Base-by-base conservation (phyloP, 148 eudicot genomes). In the Rhododendron williamsianum region DNA sequence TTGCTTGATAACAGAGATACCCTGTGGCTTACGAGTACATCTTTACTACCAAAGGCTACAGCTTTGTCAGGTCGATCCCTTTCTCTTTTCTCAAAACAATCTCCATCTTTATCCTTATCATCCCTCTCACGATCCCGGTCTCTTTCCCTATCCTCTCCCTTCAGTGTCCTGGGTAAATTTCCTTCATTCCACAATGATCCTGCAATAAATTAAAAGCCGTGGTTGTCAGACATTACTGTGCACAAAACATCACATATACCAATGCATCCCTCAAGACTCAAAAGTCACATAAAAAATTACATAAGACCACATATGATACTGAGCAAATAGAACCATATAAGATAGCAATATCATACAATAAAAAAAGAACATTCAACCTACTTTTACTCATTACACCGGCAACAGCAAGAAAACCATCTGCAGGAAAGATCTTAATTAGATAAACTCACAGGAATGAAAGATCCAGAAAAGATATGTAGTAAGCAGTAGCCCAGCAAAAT, bases 61-160 rank as follows among this genome's bases (percentile, higher is more conserved):
- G 87, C 90, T 87, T 88, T 94, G 78, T 94, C 94, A 78, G 85
- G 56, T 79, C 93, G 91, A 81, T 91, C 95, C 87, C 91, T 91
- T 81, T 94, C 98, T 86, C 88, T 90, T 67, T 84, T 81, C 63
- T 63, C 83, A 81, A 30, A 71, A 71, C 38, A 45, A 58, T 81
- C 83, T 81, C 83, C 65, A 81, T 81, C 69, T 58, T 52, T 81
- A 81, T 33, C 69, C 69, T 36, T 81, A 11, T 60, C 83, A 81
- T 52, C 67, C 45, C 71, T 81, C 46, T 81, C 83, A 33, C 15
- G 45, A 58, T 81, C 73, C 74, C n/a, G 72, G n/a, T 60, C 83
- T 83, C 85, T 88, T 82, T 91, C 93, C 90, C 90, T 82, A 27
- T 89, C 89, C 80, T 89, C 91, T 72, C 81, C 84, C 85, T 90